Conservation (phyloP, 306 rosid genomes). For the Rosa persica region DNA sequence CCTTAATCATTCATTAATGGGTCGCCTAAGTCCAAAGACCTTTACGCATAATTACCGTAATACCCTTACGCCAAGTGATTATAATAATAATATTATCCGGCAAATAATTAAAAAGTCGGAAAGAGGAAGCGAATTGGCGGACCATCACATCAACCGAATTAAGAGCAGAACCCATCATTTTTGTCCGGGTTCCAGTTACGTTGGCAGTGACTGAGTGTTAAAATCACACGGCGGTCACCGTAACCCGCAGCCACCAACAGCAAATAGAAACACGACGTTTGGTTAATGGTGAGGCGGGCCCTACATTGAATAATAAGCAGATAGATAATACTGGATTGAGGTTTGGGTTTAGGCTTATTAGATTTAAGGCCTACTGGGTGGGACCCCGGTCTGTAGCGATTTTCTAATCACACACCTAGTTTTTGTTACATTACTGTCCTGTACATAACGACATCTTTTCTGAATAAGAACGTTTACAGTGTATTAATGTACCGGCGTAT, state of each 20-base stretch:
- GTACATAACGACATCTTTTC: too few relatives aligned
- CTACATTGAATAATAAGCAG: neutral
- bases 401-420: conserved; percentile 4
- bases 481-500: too few relatives aligned
- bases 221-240: conserved; percentile 13
- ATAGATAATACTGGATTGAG: neutral
- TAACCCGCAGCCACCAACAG: neutral
- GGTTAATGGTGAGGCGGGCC: neutral
- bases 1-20: neutral
- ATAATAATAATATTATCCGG: neutral
- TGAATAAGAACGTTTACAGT: too few relatives aligned
- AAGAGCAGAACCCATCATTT: neutral
- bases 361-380: neutral
- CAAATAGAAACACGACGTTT: neutral
- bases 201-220: neutral
- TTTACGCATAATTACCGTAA: neutral
- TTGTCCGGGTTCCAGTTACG: neutral
- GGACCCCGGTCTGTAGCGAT: neutral
- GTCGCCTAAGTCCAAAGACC: neutral
- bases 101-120: neutral
- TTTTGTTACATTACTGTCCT: conserved; percentile 2
- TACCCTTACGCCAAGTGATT: neutral
- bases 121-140: neutral
- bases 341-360: too few relatives aligned
- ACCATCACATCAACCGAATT: conserved; percentile 11